Evolutionary conservation across 805 yeast genomes (phyloP), one percentile per base, ranked within the genome.

Genomic region (Kodamaea fukazawae): DNA sequence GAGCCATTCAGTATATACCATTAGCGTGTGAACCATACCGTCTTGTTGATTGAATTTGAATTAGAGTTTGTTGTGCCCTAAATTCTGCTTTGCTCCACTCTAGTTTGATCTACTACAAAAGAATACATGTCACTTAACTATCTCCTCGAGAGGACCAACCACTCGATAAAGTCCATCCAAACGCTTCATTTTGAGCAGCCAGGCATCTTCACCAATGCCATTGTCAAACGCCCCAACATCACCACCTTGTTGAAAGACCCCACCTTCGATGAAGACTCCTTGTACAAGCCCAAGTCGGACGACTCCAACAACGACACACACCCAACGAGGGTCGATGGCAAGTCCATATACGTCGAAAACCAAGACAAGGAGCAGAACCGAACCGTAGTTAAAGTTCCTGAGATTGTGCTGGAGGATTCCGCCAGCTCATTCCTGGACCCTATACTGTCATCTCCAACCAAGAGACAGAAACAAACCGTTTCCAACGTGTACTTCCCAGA

Each of bases 151-250:
- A 47, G 59, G 31, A 62, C 73, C 1, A 61, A 67, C n/a, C 60
- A 62, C 32, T 58, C 72, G 36, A 51, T 67, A 4, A 65, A 63
- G n/a, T 62, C 71, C 1, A 54, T 78, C 7, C 57, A 65, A 17
- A 55, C 63, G 7, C 64, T 73, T 3, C 63, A 75, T 40, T 81
- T 81, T 55, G 58, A 69, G 14, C 67, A 73, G 0, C 78, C 85
- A 0, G 86, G 87, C 0, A 72, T 79, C 3, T 82, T 82, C 56
- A 77, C 83, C 29, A 82, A 82, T 50, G 82, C 88, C 2, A 61
- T 81, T 12, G 67, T 78, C 7, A 60, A 69, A 17, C 60, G 65
- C 35, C 78, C 79, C 9, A 67, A 69, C 20, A 79, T 81, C 41
- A 78, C 81, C 2, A 61, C 70, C 14, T 60, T 82, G n/a, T 60